Conservation (phyloP, 1,284 basidiomycete species). For the Phellopilus nigrolimitatus region DNA sequence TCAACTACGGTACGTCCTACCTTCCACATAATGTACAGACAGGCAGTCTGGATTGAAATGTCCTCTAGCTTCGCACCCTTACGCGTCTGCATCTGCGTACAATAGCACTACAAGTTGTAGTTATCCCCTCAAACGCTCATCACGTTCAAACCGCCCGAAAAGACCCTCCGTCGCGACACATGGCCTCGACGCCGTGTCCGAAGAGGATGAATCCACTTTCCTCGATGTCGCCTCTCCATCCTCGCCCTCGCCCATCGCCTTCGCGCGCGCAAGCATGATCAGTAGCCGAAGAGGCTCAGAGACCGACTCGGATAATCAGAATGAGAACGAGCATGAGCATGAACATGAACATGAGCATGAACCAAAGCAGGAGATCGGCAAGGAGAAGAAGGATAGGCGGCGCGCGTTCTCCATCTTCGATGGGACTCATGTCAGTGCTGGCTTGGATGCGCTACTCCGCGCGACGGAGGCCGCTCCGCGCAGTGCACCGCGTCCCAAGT, state of each 20-base stretch:
- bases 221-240: not conserved
- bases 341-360: not conserved
- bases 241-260: conserved; percentile 5
- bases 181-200: not conserved
- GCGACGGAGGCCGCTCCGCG: conserved; percentile 9
- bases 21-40: too few species aligned
- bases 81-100: not conserved
- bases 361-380: not conserved
- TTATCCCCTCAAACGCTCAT: too few species aligned
- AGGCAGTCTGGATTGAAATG: too few species aligned
- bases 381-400: conserved; percentile 9
- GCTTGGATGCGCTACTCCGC: conserved; percentile 15
- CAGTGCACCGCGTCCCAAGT: not conserved
- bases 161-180: conserved; percentile 2
- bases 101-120: too few species aligned
- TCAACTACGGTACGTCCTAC: too few species aligned
- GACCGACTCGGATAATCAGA: not conserved
- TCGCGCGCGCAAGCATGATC: conserved; percentile 8
- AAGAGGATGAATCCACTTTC: conserved; percentile 1
- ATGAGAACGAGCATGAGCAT: not conserved
- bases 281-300: not conserved
- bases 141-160: not conserved
- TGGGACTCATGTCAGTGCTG: not conserved
- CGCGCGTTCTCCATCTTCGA: not conserved
- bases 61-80: not conserved